Percentiles rank a stretch among this genome's conserved stretches.
Evolutionary conservation across 176 grass and related monocot species (phyloP).

Genomic region (Thinopyrum elongatum): DNA sequence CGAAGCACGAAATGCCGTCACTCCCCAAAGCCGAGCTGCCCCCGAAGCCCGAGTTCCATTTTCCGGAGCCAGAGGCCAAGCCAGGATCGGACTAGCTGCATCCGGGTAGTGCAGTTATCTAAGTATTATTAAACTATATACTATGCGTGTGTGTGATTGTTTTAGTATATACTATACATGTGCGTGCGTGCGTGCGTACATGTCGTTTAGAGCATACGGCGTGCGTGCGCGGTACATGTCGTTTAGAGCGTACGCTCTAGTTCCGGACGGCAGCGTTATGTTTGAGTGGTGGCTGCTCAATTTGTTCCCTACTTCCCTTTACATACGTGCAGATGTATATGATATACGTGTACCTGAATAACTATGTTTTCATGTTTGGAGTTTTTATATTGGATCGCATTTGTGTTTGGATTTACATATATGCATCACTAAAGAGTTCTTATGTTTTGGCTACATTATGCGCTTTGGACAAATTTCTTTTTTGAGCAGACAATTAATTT

Average conservation of each 20-base stretch:
- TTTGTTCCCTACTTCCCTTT: no score
- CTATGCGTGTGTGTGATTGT: no score
- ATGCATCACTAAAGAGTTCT: neutral
- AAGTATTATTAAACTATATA: neutral
- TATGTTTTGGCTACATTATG: neutral
- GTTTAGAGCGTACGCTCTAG: neutral
- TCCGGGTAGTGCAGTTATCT: neutral
- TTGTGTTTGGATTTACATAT: neutral
- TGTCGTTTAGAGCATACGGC: neutral
- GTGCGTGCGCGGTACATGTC: no score
- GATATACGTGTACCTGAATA: no score
- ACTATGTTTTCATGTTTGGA: neutral
- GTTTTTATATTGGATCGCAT: neutral
- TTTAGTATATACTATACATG: no score
- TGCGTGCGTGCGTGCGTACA: no score
- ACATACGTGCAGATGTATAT: no score
- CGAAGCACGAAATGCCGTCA: neutral
- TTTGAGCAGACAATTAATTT: no score
- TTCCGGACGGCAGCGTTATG: neutral
- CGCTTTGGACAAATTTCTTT: no score
- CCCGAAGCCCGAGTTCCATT: conserved; percentile 14
- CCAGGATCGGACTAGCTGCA: neutral
- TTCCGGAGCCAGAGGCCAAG: neutral
- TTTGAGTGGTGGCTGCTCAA: neutral
- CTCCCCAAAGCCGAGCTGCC: conserved; percentile 11